Evolutionary conservation across 768 basidiomycete genomes (phyloP), one percentile per base, ranked within the genome.

Genomic region (Lactarius hatsudake): DNA sequence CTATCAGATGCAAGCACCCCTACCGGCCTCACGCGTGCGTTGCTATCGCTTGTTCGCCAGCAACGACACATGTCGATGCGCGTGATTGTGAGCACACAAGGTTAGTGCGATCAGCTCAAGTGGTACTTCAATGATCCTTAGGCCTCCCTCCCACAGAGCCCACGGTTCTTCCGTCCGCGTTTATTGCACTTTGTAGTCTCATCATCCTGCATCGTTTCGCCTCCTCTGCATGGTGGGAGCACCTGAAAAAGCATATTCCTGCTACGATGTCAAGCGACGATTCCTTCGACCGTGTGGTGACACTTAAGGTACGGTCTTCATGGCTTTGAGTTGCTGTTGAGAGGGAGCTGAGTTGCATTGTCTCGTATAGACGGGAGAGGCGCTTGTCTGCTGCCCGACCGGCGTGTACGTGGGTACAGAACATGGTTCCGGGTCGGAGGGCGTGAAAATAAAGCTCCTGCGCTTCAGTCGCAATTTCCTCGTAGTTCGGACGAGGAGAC

Each of bases 151-250:
- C n/a, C 1, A 23, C 65, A 91, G 87, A 91, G 67, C 90, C 90
- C 0, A 91, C 88, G 0, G 85, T 90, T 5, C 83, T 91, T 1
- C 89, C 89, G 3, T 81, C 87, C 0, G 84, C 86, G 0, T 75
- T 91, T 3, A 77, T 91, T 1, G 89, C 89, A 66, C 78, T 91
- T 1, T 90, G 88, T 62, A 84, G 84, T 1, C 77, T 90, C 0
- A 75, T 84, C 0, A 83, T 91, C n/a, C 69, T 90, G 2, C 90
- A 91, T 69, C 80, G 90, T 1, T 91, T 91, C 74, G 89, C 89
- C 0, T 91, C 90, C 0, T 87, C 87, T 0, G 80, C 86, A 2
- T 91, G 90, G 90, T 89, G 88, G 86, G 81, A 86, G 0, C 88
- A 91, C 69, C 73, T 91, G 0, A 78, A 82, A 1, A 83, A 86